phyloP scores from a whole-genome alignment of 106 monocot genomes.

The Dendrobium chrysotoxum region DNA sequence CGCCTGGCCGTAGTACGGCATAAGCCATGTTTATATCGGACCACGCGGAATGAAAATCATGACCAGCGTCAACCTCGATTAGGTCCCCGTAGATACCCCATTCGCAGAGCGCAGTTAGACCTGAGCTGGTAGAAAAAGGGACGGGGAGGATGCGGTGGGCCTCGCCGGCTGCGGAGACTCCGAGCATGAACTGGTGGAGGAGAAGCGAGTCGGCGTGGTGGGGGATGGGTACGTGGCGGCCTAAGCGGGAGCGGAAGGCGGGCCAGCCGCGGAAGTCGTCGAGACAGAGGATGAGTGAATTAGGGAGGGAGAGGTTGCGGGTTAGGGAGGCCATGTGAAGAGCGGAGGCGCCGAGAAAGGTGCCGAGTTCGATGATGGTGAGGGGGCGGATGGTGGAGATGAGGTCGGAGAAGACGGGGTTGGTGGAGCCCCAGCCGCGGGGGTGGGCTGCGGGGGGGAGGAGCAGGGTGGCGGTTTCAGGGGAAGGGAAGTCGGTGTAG shows the following conservation, averaged over 20 bases:
- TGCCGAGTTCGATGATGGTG: slow-evolving; percentile 67
- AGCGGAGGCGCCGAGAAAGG: slow-evolving; percentile 81
- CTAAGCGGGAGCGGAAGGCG: slow-evolving; percentile 26
- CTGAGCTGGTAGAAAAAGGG: slow-evolving; percentile 57
- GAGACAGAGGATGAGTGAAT: slow-evolving; percentile 51
- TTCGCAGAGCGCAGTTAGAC: slow-evolving; percentile 47
- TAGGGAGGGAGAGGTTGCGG: slow-evolving; percentile 23
- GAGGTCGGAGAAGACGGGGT: slow-evolving; percentile 22
- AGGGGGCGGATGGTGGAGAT: slow-evolving; percentile 37
- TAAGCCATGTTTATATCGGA: slow-evolving; percentile 60
- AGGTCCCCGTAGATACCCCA: slow-evolving; percentile 62
- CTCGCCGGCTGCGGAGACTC: slow-evolving; percentile 31
- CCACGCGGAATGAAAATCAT: slow-evolving; percentile 81
- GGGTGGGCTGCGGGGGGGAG: neutral
- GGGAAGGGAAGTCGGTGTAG: slow-evolving; percentile 5
- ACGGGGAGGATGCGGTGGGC: slow-evolving; percentile 27
- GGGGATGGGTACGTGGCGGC: slow-evolving; percentile 25
- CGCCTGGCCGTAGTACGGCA: slow-evolving; percentile 51
- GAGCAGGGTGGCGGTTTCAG: neutral
- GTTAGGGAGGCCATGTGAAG: slow-evolving; percentile 73
- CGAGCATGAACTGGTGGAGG: slow-evolving; percentile 66
- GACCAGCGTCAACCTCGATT: slow-evolving; percentile 80
- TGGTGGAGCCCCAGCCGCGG: slow-evolving; percentile 7
- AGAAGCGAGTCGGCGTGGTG: slow-evolving; percentile 41
- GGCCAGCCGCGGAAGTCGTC: slow-evolving; percentile 90